A percentile compares a stretch with the other conserved stretches of the same genome.
Evolutionary conservation across 352 stramenopile species (phyloP).

Genomic region (Pythium vanterpoolii): DNA sequence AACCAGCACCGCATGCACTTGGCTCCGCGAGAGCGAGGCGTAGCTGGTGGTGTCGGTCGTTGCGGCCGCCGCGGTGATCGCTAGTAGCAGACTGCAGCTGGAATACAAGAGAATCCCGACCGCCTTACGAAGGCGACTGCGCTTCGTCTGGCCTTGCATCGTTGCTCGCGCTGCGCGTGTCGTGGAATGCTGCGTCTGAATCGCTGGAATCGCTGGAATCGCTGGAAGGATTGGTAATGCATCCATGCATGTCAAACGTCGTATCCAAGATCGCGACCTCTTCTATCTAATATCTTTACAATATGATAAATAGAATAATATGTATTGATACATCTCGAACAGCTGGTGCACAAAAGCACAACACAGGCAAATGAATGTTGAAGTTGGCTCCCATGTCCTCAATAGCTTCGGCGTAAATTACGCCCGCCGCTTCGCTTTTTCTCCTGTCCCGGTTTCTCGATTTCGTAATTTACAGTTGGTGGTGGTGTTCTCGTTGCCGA

Average conservation of each 20-base stretch:
- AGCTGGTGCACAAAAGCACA: background rate
- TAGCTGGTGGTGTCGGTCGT: slow-evolving; percentile 5
- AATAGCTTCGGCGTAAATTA: slow-evolving; percentile 3
- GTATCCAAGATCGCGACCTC: slow-evolving; percentile 10
- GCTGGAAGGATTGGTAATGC: slow-evolving; percentile 9
- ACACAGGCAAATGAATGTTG: slow-evolving; percentile 10
- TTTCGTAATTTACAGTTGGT: background rate
- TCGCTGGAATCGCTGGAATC: background rate
- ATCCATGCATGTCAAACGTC: slow-evolving; percentile 1
- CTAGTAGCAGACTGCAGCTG: background rate
- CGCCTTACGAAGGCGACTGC: background rate
- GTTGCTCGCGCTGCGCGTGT: background rate
- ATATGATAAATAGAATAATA: slow-evolving; percentile 10
- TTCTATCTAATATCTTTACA: background rate
- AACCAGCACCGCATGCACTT: slow-evolving; percentile 33
- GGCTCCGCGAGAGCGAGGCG: slow-evolving; percentile 9
- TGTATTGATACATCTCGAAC: background rate
- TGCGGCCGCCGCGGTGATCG: background rate
- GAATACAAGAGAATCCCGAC: background rate
- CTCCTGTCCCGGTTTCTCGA: slow-evolving; percentile 9
- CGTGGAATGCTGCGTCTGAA: background rate
- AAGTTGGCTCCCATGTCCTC: background rate
- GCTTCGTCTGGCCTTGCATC: background rate
- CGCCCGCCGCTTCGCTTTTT: slow-evolving; percentile 1
- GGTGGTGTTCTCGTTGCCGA: background rate